A percentile compares a stretch with the other conserved stretches of the same genome.
These are phyloP conservation scores for Phytophthora colocasiae DNA, from an alignment of 352 stramenopile species.

Conservation along the genomic window DNA sequence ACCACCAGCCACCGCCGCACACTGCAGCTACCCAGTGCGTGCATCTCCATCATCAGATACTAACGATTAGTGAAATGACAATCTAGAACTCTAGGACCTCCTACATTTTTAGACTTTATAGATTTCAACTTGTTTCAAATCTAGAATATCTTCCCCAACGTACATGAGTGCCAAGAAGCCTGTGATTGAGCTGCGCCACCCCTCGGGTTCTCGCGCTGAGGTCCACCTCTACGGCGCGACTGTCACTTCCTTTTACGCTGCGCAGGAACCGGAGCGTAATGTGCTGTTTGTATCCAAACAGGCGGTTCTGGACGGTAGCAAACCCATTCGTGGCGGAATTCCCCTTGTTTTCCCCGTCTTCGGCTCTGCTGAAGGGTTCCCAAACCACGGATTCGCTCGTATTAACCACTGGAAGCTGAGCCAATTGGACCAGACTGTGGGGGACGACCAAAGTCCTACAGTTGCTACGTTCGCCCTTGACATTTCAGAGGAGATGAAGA, in stretches of 20 bases:
- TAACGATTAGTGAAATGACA: neutral
- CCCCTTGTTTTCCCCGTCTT: conserved; percentile 98
- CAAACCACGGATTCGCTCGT: conserved; percentile 95
- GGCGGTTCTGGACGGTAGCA: conserved; percentile 91
- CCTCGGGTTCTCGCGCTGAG: conserved; percentile 71
- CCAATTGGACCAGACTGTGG: conserved; percentile 50
- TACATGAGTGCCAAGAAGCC: conserved; percentile 37
- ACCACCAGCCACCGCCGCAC: conserved; percentile 23
- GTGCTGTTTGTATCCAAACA: conserved; percentile 93
- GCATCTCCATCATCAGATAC: neutral
- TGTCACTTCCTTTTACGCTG: conserved; percentile 87
- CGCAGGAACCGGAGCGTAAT: conserved; percentile 76
- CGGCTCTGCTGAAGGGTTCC: conserved; percentile 84
- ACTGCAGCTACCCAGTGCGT: conserved; percentile 4
- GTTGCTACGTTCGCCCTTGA: conserved; percentile 73
- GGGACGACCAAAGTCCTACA: conserved; percentile 50
- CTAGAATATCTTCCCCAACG: neutral
- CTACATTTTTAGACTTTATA: neutral
- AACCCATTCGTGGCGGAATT: conserved; percentile 96
- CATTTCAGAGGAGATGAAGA: conserved; percentile 47
- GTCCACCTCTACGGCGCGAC: conserved; percentile 94
- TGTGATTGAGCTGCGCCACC: conserved; percentile 64
- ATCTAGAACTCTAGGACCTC: neutral
- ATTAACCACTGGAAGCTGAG: conserved; percentile 71
- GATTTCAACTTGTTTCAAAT: neutral